Evolutionary conservation across 768 basidiomycete genomes (phyloP).

Genomic region (Basidioascus undulatus): DNA sequence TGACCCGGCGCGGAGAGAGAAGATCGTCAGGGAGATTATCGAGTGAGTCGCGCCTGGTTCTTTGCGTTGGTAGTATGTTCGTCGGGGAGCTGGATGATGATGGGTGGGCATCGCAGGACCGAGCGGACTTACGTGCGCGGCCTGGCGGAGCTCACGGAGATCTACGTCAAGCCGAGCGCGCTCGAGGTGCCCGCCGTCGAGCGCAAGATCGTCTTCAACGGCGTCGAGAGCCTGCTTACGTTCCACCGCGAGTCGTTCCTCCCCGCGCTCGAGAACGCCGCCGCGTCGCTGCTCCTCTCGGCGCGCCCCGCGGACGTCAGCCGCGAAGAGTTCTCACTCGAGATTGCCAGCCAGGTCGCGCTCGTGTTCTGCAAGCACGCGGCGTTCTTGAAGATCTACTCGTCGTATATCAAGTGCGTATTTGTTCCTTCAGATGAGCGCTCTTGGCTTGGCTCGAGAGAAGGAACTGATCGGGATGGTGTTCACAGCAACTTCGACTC

Average conservation of each 20-base stretch:
- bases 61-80: conserved; percentile 6
- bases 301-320: conserved; percentile 31
- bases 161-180: conserved; percentile 72
- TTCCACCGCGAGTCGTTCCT: conserved; percentile 87
- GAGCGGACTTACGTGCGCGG: conserved; percentile 86
- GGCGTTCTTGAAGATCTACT: conserved; percentile 97
- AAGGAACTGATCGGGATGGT: too few species aligned
- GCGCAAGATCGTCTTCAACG: conserved; percentile 73
- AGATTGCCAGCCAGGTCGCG: conserved; percentile 57
- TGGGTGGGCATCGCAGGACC: conserved; percentile 33
- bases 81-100: conserved; percentile 3
- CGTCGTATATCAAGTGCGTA: conserved; percentile 81
- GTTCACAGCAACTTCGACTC: conserved; percentile 86
- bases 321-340: conserved; percentile 46
- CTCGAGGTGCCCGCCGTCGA: conserved; percentile 58
- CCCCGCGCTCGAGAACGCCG: conserved; percentile 61
- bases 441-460: too few species aligned
- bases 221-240: conserved; percentile 64
- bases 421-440: conserved; percentile 5
- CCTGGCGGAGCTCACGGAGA: conserved; percentile 77
- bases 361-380: conserved; percentile 79
- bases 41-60: conserved; percentile 30
- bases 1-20: conserved; percentile 59
- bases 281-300: conserved; percentile 35
- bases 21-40: conserved; percentile 73